Percentiles rank a stretch among this genome's conserved stretches.
These are phyloP conservation scores for Candida bentonensis DNA, from an alignment of 805 yeast genomes.

Conservation along the genomic window DNA sequence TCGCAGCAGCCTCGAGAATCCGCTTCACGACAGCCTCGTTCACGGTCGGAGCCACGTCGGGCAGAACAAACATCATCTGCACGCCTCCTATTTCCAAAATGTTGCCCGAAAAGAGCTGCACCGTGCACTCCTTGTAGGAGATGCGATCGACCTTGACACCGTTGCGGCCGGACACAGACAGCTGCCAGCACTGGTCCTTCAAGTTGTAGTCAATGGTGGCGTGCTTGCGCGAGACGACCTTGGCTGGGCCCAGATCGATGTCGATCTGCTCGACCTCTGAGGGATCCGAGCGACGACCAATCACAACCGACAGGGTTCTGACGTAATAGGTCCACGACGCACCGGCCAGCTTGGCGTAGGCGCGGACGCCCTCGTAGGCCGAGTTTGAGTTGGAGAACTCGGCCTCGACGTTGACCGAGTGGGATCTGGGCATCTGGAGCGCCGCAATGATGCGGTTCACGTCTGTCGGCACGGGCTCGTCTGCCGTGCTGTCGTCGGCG, in stretches of 20 bases:
- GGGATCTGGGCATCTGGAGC: slow-evolving; percentile 51
- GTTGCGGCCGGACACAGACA: slow-evolving; percentile 73
- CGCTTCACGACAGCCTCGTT: slow-evolving; percentile 18
- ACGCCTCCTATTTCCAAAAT: slow-evolving; percentile 91
- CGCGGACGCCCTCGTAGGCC: slow-evolving; percentile 67
- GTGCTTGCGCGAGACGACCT: slow-evolving; percentile 88
- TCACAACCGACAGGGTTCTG: slow-evolving; percentile 54
- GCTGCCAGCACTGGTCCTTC: slow-evolving; percentile 70
- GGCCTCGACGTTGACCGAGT: slow-evolving; percentile 59
- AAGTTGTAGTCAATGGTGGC: slow-evolving; percentile 72
- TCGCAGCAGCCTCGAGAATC: background rate
- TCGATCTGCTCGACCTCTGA: slow-evolving; percentile 32
- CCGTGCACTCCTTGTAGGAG: slow-evolving; percentile 27
- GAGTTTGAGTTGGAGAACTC: slow-evolving; percentile 63
- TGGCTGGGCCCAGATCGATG: slow-evolving; percentile 92
- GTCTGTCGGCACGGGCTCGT: slow-evolving; percentile 3
- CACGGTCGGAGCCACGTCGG: slow-evolving; percentile 69
- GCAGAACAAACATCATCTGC: slow-evolving; percentile 97
- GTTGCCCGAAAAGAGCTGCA: slow-evolving; percentile 65
- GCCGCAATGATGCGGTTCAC: slow-evolving; percentile 41
- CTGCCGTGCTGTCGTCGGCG: background rate
- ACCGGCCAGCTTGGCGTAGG: slow-evolving; percentile 94
- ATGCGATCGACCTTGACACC: slow-evolving; percentile 82
- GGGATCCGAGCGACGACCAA: slow-evolving; percentile 68
- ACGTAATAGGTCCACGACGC: slow-evolving; percentile 88